Evolutionary conservation across 441 rosid genomes (phyloP).

Genomic region (Adansonia grandidieri): DNA sequence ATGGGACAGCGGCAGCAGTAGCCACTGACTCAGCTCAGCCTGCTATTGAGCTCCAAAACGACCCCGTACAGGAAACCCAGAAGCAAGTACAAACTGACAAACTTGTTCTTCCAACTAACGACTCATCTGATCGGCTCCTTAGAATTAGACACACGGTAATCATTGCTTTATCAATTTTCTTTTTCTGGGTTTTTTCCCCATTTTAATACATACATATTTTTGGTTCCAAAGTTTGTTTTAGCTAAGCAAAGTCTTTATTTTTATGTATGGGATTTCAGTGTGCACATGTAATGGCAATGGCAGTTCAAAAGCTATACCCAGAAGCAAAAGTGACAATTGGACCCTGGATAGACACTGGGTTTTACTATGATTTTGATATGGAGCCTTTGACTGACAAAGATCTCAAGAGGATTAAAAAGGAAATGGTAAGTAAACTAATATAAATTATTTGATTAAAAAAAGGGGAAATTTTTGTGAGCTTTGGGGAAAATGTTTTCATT

Average conservation of each 20-base stretch:
- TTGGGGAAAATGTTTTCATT: constrained; percentile 33
- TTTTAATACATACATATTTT: not conserved
- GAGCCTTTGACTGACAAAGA: constrained; percentile 86
- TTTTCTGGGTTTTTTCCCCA: not conserved
- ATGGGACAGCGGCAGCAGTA: constrained; percentile 44
- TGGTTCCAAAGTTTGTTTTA: not conserved
- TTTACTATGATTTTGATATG: constrained; percentile 92
- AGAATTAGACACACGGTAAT: constrained; percentile 70
- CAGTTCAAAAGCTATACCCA: constrained; percentile 87
- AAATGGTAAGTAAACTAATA: constrained; percentile 71
- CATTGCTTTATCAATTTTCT: constrained; percentile 14
- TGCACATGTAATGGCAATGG: constrained; percentile 99
- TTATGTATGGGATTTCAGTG: constrained; percentile 50
- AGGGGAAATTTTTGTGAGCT: constrained; percentile 28
- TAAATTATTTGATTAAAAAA: not conserved
- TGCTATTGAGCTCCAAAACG: constrained; percentile 24
- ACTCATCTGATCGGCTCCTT: constrained; percentile 64
- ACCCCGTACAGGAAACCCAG: constrained; percentile 32
- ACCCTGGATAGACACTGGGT: constrained; percentile 96
- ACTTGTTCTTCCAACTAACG: constrained; percentile 64
- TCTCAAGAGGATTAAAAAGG: constrained; percentile 89
- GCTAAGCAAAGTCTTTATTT: not conserved
- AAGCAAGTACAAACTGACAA: constrained; percentile 35
- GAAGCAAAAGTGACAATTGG: constrained; percentile 94
- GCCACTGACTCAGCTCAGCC: constrained; percentile 50